phyloP scores from a whole-genome alignment of 1,284 basidiomycete species.

The Thecaphora frezii region DNA sequence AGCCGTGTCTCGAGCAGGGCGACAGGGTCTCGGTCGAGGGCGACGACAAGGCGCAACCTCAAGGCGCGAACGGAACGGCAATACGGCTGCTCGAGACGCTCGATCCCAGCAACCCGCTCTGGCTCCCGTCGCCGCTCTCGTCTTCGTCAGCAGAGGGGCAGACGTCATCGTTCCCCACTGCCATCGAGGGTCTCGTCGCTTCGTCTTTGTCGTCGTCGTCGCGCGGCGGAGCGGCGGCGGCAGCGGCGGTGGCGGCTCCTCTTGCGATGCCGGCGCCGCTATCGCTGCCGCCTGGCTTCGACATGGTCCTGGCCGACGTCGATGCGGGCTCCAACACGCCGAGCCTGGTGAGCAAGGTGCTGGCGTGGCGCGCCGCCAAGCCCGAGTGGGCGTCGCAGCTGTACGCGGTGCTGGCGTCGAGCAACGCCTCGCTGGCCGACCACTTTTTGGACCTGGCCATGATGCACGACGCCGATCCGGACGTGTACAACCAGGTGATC shows the following conservation, averaged over 20 bases:
- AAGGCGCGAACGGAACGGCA: neutral
- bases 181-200: slow-evolving; percentile 44
- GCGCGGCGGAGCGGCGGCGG: slow-evolving; percentile 1
- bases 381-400: slow-evolving; percentile 55
- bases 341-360: slow-evolving; percentile 51
- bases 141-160: neutral
- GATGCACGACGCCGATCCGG: slow-evolving; percentile 32
- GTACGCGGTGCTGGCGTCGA: slow-evolving; percentile 47
- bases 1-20: slow-evolving; percentile 34
- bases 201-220: neutral
- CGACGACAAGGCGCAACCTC: slow-evolving; percentile 7
- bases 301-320: slow-evolving; percentile 54
- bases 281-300: slow-evolving; percentile 47
- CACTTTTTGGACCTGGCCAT: slow-evolving; percentile 44
- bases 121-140: slow-evolving; percentile 41
- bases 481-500: slow-evolving; percentile 47
- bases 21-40: slow-evolving; percentile 36
- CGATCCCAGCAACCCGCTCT: slow-evolving; percentile 46
- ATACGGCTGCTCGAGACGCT: slow-evolving; percentile 6
- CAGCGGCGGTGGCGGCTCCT: no score
- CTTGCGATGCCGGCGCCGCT: slow-evolving; percentile 45
- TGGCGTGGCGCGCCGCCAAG: slow-evolving; percentile 47
- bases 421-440: slow-evolving; percentile 52
- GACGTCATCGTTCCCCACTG: slow-evolving; percentile 29
- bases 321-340: slow-evolving; percentile 57